Conservation (phyloP, 192 early-diverging fungal species). For the Coemansia sp. region DNA sequence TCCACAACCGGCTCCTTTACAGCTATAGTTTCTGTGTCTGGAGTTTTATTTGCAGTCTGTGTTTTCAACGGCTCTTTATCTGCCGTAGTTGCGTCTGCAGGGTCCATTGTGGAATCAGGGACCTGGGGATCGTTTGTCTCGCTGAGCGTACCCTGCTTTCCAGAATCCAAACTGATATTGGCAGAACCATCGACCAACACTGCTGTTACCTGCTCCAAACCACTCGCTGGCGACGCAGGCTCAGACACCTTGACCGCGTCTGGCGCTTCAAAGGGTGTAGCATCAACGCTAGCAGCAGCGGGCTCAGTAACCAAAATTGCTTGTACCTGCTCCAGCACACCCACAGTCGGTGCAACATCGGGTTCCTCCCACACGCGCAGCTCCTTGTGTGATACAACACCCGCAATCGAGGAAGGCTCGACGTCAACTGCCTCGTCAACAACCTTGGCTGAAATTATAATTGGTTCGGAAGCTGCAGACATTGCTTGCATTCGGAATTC, state of each 20-base stretch:
- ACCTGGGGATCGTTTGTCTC: constrained; percentile 1
- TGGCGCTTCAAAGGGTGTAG: not conserved
- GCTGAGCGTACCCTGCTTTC: not conserved
- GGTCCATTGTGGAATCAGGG: constrained; percentile 1
- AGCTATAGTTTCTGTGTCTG: not conserved
- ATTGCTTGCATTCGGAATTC: too few relatives aligned
- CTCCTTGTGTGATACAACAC: not conserved
- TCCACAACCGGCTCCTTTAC: not conserved
- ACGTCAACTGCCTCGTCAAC: constrained; percentile 5
- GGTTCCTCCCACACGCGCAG: not conserved
- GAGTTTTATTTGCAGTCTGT: not conserved
- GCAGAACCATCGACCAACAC: not conserved
- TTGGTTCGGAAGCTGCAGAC: not conserved
- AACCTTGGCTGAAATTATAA: not conserved
- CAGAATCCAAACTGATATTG: not conserved
- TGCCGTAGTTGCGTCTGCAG: not conserved
- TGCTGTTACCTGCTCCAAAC: not conserved
- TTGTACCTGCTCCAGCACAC: not conserved
- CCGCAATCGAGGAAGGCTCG: not conserved
- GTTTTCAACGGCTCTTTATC: not conserved
- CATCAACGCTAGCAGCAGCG: not conserved
- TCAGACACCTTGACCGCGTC: not conserved
- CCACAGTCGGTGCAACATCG: not conserved
- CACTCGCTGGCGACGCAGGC: not conserved
- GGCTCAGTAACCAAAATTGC: not conserved